These are phyloP conservation scores for Phytophthora fragariae DNA, from an alignment of 352 stramenopile genomes.

Conservation along the genomic window DNA sequence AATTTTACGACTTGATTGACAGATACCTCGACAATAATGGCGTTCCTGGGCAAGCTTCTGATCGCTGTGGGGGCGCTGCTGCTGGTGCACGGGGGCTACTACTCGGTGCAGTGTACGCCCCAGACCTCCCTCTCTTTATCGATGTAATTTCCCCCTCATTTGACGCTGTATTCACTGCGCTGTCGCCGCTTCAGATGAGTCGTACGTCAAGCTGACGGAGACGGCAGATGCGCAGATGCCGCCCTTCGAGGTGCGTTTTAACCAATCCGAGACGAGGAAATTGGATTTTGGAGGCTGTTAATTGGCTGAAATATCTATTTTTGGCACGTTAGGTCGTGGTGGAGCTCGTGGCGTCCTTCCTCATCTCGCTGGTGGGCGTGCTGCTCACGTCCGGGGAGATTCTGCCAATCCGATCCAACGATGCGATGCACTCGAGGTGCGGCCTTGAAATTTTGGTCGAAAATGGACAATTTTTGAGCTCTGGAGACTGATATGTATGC, in stretches of 20 bases:
- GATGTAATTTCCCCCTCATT: neutral
- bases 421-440: constrained; percentile 69
- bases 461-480: neutral
- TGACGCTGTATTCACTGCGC: constrained; percentile 9
- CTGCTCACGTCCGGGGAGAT: constrained; percentile 76
- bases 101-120: constrained; percentile 79
- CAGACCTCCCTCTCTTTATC: constrained; percentile 1
- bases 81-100: constrained; percentile 83
- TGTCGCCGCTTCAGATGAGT: constrained; percentile 61
- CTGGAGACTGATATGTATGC: constrained; percentile 13
- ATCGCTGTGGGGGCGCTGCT: constrained; percentile 71
- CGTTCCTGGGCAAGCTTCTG: constrained; percentile 72
- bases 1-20: neutral
- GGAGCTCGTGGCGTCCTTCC: constrained; percentile 74
- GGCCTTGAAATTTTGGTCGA: constrained; percentile 3
- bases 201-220: constrained; percentile 79
- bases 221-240: constrained; percentile 75
- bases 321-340: constrained; percentile 58
- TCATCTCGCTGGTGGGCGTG: constrained; percentile 73
- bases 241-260: constrained; percentile 57
- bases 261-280: constrained; percentile 1
- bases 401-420: constrained; percentile 77
- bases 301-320: constrained; percentile 17
- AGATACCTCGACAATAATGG: constrained; percentile 46
- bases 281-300: neutral